phyloP scores from a whole-genome alignment of 352 stramenopile genomes.

The Pythium rishiriense region DNA sequence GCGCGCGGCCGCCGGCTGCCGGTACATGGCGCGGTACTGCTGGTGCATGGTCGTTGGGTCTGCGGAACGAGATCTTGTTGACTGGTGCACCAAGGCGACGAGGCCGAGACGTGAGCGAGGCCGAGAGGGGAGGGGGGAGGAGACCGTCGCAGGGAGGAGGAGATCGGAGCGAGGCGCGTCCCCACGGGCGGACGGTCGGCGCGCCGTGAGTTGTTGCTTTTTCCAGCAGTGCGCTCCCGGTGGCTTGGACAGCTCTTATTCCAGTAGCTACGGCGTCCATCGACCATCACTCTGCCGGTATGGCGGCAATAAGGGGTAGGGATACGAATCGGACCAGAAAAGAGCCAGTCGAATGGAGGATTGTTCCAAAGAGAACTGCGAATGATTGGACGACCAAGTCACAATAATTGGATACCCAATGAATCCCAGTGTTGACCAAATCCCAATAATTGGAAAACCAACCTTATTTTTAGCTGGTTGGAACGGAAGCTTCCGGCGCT shows the following conservation, averaged over 20 bases:
- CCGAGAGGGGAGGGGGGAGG: too few species aligned
- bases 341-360: background rate
- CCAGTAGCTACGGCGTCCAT: background rate
- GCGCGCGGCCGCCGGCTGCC: background rate
- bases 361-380: too few species aligned
- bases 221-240: background rate
- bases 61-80: background rate
- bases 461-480: too few species aligned
- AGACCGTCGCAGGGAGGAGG: background rate
- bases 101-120: background rate
- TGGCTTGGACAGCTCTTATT: background rate
- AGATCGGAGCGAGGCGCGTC: background rate
- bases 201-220: background rate
- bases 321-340: background rate
- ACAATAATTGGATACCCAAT: background rate
- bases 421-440: too few species aligned
- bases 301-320: background rate
- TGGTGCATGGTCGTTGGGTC: background rate
- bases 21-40: slow-evolving; percentile 13
- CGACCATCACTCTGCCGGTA: background rate
- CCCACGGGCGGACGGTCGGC: background rate
- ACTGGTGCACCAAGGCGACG: background rate
- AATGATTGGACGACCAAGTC: background rate
- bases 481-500: too few species aligned
- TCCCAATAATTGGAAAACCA: too few species aligned